These are phyloP conservation scores for Phymatotrichopsis omnivora DNA, from an alignment of 2,329 filamentous ascomycete genomes.

Conservation along the genomic window DNA sequence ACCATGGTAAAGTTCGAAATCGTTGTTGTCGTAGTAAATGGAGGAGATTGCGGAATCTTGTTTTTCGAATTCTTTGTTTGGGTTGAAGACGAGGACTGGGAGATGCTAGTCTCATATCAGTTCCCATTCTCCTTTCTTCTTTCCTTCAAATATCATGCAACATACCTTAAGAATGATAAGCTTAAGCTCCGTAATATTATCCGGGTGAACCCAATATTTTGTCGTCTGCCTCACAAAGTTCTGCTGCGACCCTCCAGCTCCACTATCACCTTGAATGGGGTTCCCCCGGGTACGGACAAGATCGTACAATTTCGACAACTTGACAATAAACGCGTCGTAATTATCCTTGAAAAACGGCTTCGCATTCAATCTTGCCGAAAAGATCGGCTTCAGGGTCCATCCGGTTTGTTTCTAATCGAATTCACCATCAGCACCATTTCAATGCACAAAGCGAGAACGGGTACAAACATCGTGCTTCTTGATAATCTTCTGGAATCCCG, in stretches of 20 bases:
- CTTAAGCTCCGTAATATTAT: constrained; percentile 97
- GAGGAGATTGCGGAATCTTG: constrained; percentile 93
- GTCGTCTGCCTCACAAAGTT: constrained; percentile 96
- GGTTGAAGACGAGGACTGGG: constrained; percentile 92
- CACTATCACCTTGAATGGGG: constrained; percentile 80
- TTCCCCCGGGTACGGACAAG: constrained; percentile 86
- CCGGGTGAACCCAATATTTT: constrained; percentile 98
- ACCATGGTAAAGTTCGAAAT: constrained; percentile 87
- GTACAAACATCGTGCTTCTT: constrained; percentile 89
- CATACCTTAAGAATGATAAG: constrained; percentile 80
- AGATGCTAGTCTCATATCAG: constrained; percentile 50
- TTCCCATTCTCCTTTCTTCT: constrained; percentile 11
- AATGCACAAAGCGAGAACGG: not conserved
- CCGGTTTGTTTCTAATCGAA: constrained; percentile 69
- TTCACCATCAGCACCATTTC: constrained; percentile 1
- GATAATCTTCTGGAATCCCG: constrained; percentile 98
- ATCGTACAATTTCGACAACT: constrained; percentile 91
- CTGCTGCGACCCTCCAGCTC: constrained; percentile 83
- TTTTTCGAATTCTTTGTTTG: constrained; percentile 88
- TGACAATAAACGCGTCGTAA: constrained; percentile 90
- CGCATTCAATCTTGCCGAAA: constrained; percentile 83
- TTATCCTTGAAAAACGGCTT: constrained; percentile 99
- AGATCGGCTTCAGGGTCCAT: constrained; percentile 91
- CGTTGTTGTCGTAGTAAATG: constrained; percentile 96
- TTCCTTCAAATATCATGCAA: not conserved